phyloP scores from a whole-genome alignment of 1,284 basidiomycete genomes.

The Irpex sp. region DNA sequence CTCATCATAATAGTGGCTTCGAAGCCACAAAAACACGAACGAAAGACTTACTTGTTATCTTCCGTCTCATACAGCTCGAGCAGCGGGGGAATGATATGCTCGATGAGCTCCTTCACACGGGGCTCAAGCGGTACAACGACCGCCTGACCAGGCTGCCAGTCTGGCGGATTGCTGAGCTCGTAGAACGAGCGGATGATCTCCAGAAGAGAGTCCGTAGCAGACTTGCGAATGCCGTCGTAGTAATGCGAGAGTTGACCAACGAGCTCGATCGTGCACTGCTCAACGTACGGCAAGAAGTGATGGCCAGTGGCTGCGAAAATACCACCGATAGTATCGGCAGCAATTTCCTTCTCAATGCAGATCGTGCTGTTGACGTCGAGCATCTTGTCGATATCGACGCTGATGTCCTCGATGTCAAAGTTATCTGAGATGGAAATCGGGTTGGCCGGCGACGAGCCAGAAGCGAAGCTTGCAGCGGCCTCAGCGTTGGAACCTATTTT shows the following conservation, averaged over 20 bases:
- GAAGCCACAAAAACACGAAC: constrained; percentile 6
- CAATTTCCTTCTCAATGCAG: constrained; percentile 99
- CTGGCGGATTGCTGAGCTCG: constrained; percentile 77
- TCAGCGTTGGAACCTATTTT: constrained; percentile 43
- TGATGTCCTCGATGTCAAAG: constrained; percentile 81
- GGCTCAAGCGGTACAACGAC: constrained; percentile 65
- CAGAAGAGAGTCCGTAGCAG: constrained; percentile 86
- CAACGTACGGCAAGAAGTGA: constrained; percentile 90
- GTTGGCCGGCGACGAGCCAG: constrained; percentile 67
- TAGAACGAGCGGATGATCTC: constrained; percentile 93
- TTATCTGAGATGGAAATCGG: constrained; percentile 66
- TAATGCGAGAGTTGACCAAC: constrained; percentile 87
- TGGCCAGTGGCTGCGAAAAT: constrained; percentile 82
- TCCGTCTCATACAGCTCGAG: constrained; percentile 92
- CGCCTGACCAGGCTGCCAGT: constrained; percentile 78
- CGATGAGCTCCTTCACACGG: constrained; percentile 82
- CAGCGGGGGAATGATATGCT: constrained; percentile 73
- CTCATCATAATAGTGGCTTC: constrained; percentile 49
- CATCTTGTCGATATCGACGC: constrained; percentile 79
- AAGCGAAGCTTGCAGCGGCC: constrained; percentile 57
- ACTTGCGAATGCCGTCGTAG: constrained; percentile 98
- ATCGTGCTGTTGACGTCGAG: constrained; percentile 95
- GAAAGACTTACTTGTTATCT: constrained; percentile 89
- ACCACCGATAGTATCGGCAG: constrained; percentile 93
- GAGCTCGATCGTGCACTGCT: constrained; percentile 78